These are phyloP conservation scores for Polytrichum commune DNA, from an alignment of 225 moss, liverwort and hornwort genomes.

Conservation along the genomic window DNA sequence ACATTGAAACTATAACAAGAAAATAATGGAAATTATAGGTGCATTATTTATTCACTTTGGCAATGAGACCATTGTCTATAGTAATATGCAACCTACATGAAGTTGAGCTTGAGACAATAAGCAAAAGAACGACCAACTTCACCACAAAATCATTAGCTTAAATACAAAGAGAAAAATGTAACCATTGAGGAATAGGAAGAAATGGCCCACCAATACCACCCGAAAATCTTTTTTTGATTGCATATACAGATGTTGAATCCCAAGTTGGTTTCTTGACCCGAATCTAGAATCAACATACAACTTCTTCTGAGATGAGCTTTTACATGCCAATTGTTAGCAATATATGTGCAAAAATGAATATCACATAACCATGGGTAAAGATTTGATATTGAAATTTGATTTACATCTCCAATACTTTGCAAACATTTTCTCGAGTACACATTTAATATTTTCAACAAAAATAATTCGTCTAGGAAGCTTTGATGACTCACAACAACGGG, in stretches of 20 bases:
- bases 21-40: not conserved
- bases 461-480: not conserved
- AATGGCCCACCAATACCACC: conserved; percentile 22
- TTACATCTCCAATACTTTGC: not conserved
- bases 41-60: not conserved
- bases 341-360: not conserved
- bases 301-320: not conserved
- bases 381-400: not conserved
- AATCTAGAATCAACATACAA: conserved; percentile 24
- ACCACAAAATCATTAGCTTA: not conserved
- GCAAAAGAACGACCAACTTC: not conserved
- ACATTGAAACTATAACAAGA: not conserved
- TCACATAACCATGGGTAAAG: not conserved
- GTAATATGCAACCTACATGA: not conserved
- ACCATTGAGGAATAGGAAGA: not conserved
- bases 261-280: conserved; percentile 63
- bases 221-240: conserved; percentile 48
- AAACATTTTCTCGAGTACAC: not conserved
- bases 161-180: not conserved
- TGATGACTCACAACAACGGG: conserved; percentile 40
- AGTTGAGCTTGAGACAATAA: not conserved
- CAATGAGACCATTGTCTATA: not conserved
- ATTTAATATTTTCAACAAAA: too few relatives aligned
- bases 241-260: conserved; percentile 57
- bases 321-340: not conserved